phyloP scores from a whole-genome alignment of 2,329 filamentous ascomycete genomes.

The Magnaporthales sp. region DNA sequence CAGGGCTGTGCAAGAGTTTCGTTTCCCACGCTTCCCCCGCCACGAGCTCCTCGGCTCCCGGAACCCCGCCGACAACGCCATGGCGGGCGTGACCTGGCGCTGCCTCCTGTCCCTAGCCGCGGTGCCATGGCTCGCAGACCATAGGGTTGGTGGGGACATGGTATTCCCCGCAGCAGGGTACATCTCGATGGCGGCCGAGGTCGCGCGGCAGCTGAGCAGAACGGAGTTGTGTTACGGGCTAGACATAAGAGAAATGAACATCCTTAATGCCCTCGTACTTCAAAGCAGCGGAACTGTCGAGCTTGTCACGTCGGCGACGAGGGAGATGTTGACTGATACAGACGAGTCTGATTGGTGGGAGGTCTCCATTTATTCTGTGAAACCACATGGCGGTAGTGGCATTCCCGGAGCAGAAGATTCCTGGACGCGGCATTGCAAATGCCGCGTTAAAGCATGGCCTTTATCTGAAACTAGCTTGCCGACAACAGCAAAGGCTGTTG shows the following conservation, averaged over 20 bases:
- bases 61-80: neutral
- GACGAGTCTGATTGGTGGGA: neutral
- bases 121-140: conserved; percentile 29
- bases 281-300: neutral
- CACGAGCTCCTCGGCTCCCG: neutral
- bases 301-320: neutral
- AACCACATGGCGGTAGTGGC: neutral
- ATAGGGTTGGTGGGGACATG: conserved; percentile 22
- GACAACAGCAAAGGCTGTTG: neutral
- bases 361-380: neutral
- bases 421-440: neutral
- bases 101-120: conserved; percentile 16
- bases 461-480: neutral
- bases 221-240: neutral
- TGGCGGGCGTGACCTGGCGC: conserved; percentile 10
- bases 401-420: neutral
- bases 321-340: neutral
- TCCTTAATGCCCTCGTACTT: neutral
- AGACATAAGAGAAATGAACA: neutral
- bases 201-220: neutral
- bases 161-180: conserved; percentile 24
- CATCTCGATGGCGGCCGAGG: conserved; percentile 3
- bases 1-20: neutral
- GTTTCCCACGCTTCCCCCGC: neutral
- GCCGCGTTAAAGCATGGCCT: neutral